Evolutionary conservation across 73 alveolate genomes (phyloP).

Genomic region (Paramecium biaurelia): DNA sequence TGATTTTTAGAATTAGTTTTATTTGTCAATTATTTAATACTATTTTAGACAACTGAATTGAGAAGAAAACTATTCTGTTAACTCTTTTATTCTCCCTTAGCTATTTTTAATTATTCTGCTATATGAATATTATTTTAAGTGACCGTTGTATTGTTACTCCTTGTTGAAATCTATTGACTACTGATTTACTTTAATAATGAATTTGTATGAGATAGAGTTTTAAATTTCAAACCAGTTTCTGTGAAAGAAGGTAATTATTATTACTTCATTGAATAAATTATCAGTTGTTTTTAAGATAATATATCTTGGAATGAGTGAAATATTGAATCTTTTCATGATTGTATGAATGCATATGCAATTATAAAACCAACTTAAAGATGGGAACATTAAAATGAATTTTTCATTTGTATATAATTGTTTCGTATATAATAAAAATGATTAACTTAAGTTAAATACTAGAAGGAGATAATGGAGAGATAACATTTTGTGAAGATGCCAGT

Average conservation of each 20-base stretch:
- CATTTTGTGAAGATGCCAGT: not conserved
- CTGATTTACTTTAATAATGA: not conserved
- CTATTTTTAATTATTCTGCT: not conserved
- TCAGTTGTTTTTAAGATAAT: not conserved
- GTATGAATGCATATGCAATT: not conserved
- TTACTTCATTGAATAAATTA: not conserved
- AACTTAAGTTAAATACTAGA: constrained; percentile 32
- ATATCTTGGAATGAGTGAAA: not conserved
- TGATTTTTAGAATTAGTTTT: not conserved
- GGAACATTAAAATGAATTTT: not conserved
- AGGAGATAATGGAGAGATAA: not conserved
- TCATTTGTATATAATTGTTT: not conserved
- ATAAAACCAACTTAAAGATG: not conserved
- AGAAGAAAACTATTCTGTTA: not conserved
- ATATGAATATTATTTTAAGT: not conserved
- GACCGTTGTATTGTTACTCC: not conserved
- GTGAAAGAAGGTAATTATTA: not conserved
- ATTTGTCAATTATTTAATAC: not conserved
- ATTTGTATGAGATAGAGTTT: not conserved
- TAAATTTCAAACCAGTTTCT: not conserved
- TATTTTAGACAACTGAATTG: not conserved
- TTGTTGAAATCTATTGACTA: not conserved
- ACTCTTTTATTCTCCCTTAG: not conserved
- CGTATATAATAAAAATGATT: not conserved
- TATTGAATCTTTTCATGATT: not conserved